These are phyloP conservation scores for Baudoinia panamericana DNA, from an alignment of 495 filamentous ascomycete genomes.

Conservation along the genomic window DNA sequence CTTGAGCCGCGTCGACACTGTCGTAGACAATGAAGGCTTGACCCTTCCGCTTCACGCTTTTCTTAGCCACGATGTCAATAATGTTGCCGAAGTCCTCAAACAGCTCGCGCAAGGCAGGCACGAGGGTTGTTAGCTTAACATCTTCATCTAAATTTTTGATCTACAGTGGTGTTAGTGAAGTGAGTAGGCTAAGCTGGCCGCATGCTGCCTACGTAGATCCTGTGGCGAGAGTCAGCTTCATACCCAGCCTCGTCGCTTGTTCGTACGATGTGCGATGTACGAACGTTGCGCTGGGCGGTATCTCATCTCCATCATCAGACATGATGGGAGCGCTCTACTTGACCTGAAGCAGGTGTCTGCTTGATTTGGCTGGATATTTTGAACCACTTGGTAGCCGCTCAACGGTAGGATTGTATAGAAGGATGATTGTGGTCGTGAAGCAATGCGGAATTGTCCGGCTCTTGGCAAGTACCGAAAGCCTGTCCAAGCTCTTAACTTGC, in stretches of 20 bases:
- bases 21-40: constrained; percentile 97
- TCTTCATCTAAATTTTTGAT: constrained; percentile 88
- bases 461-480: too few species aligned
- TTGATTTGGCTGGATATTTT: too few species aligned
- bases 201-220: constrained; percentile 17
- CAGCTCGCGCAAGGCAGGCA: constrained; percentile 57
- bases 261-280: constrained; percentile 25
- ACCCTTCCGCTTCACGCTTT: constrained; percentile 80
- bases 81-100: constrained; percentile 87
- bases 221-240: constrained; percentile 8
- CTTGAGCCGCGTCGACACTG: constrained; percentile 54
- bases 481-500: too few species aligned
- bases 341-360: too few species aligned
- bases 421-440: too few species aligned
- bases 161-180: constrained; percentile 35
- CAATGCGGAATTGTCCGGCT: too few species aligned
- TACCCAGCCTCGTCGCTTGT: constrained; percentile 10
- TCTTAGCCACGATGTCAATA: constrained; percentile 86
- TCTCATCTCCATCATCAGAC: neutral
- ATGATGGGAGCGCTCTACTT: constrained; percentile 2
- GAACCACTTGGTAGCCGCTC: too few species aligned
- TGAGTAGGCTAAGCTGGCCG: neutral
- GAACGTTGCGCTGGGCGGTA: constrained; percentile 20
- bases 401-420: too few species aligned
- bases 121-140: constrained; percentile 69